A percentile compares a stretch with the other conserved stretches of the same genome.
Evolutionary conservation across 2,329 filamentous ascomycete genomes (phyloP).

Genomic region (Exophiala calicioides): DNA sequence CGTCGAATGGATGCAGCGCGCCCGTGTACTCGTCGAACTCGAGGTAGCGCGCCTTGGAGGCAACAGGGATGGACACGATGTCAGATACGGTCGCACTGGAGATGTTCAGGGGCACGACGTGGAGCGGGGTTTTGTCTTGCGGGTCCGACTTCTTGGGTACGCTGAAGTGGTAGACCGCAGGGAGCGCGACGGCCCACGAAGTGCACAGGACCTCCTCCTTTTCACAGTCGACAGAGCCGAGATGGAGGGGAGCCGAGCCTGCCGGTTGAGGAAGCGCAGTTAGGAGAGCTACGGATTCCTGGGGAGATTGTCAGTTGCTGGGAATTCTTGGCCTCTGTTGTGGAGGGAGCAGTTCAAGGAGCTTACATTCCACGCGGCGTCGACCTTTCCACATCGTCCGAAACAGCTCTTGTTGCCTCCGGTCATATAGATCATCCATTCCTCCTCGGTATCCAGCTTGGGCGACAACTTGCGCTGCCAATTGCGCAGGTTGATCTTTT

Average conservation of each 20-base stretch:
- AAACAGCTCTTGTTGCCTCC: constrained; percentile 67
- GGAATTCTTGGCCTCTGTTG: background rate
- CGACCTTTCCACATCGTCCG: constrained; percentile 57
- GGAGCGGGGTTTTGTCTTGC: constrained; percentile 54
- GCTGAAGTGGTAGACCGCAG: constrained; percentile 59
- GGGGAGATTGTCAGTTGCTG: background rate
- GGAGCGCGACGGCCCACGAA: constrained; percentile 59
- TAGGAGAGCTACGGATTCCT: constrained; percentile 58
- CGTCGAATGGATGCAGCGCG: constrained; percentile 62
- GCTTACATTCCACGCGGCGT: constrained; percentile 55
- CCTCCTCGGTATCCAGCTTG: constrained; percentile 47
- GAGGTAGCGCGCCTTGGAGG: constrained; percentile 43
- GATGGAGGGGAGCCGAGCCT: constrained; percentile 56
- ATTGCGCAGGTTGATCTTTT: constrained; percentile 57
- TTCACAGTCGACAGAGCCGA: constrained; percentile 63
- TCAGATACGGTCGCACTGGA: constrained; percentile 58
- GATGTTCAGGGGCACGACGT: constrained; percentile 58
- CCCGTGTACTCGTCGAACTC: constrained; percentile 57
- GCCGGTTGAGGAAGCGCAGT: constrained; percentile 39
- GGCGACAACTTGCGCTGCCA: constrained; percentile 56
- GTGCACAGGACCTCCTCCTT: constrained; percentile 60
- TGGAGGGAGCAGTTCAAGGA: background rate
- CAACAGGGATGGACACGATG: constrained; percentile 58
- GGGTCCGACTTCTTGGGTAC: constrained; percentile 58
- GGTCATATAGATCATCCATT: constrained; percentile 62